A percentile compares a stretch with the other conserved stretches of the same genome.
Conservation (phyloP, 176 grass and related monocot genomes). For the Avena atlantica region DNA sequence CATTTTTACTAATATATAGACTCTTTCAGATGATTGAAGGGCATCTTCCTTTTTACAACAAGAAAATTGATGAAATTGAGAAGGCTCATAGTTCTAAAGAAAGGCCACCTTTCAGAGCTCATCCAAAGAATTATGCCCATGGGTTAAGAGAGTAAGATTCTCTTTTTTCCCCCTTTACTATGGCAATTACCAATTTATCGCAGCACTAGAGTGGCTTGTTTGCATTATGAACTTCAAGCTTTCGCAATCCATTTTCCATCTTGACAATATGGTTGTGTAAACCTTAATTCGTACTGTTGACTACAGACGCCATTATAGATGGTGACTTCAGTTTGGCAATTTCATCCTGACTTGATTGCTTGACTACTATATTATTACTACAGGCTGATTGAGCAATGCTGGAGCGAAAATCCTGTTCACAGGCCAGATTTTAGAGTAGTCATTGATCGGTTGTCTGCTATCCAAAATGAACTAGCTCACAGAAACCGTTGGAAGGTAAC, state of each 20-base stretch:
- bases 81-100: conserved; percentile 85
- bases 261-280: conserved; percentile 9
- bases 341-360: conserved; percentile 7
- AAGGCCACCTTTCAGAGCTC: conserved; percentile 85
- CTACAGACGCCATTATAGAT: not conserved
- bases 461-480: conserved; percentile 60
- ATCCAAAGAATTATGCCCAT: conserved; percentile 65
- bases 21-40: conserved; percentile 95
- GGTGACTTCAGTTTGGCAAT: conserved; percentile 25
- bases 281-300: conserved; percentile 6
- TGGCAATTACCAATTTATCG: conserved; percentile 16
- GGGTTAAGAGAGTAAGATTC: conserved; percentile 80
- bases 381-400: conserved; percentile 95
- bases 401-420: conserved; percentile 82
- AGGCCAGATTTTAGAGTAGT: conserved; percentile 83
- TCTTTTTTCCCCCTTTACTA: not conserved
- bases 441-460: conserved; percentile 61
- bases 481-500: conserved; percentile 86
- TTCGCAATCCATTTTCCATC: conserved; percentile 3
- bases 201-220: conserved; percentile 26
- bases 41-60: conserved; percentile 70
- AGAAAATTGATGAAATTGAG: conserved; percentile 75
- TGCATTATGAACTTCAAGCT: not conserved
- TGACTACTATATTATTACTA: conserved; percentile 1
- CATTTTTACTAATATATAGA: conserved; percentile 20